Base-by-base conservation (phyloP, 345 rosid genomes). In the Murraya koenigii region DNA sequence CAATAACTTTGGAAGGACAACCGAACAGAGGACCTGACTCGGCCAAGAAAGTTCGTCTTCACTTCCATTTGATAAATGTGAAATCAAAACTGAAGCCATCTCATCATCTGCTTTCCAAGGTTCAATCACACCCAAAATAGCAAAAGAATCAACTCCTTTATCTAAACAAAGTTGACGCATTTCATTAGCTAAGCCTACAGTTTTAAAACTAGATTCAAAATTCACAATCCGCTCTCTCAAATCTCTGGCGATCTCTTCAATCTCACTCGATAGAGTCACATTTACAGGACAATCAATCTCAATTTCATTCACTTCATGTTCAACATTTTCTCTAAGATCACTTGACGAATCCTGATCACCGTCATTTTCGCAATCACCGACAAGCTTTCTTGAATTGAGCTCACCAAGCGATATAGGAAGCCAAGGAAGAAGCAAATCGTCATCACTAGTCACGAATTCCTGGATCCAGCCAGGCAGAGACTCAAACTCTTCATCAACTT, bases 31-130 rank as follows among this genome's bases (percentile, higher is more conserved):
- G 75, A 86, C 80, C 77, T 87, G 91, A 83, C 93, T 86, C 41
- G 93, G 89, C 97, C 95, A 93, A 74, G 80, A 83, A 75, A 88
- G 83, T 80, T 81, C 89, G 0, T 85, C 90, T 52, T 88, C 85
- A 68, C 33, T 78, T 61, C 71, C 87, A 71, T 58, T 81, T 22
- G 77, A 78, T 71, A 89, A 82, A 84, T 87, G 83, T 35, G 89
- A 86, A 67, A 91, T 75, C 17, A 93, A 80, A 75, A 89, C 76
- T 0, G 92, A 86, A 84, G 93, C 82, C 74, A 75, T 84, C 71
- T 94, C 97, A 56, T 94, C 94, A 63, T 87, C 94, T 15, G 81
- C 87, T 84, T 83, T 85, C 94, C 96, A 91, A 71, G 90, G 94
- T 84, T 91, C 93, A 82, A 94, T 82, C 83, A 87, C 75, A 74